Evolutionary conservation across 257 asterid species (phyloP).

Genomic region (Fraxinus americana): DNA sequence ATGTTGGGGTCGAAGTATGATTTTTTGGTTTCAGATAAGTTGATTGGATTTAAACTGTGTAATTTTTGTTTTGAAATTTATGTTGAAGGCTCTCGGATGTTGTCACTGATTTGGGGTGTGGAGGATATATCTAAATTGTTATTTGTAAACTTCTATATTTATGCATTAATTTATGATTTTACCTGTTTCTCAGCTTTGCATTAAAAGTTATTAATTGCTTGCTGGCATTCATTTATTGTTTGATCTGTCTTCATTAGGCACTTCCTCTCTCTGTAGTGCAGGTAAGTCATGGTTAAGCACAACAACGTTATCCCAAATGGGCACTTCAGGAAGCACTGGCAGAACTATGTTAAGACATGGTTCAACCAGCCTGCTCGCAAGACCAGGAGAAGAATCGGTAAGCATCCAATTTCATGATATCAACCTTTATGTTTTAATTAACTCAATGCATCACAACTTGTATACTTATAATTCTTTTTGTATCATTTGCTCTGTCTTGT

Average conservation of each 20-base stretch:
- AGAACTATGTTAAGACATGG: slow-evolving; percentile 76
- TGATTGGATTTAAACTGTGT: neutral
- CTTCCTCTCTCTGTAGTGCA: slow-evolving; percentile 16
- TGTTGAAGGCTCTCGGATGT: neutral
- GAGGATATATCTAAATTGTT: neutral
- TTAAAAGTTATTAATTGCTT: neutral
- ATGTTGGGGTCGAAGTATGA: neutral
- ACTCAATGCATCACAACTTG: neutral
- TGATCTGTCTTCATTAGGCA: neutral
- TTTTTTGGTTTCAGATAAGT: neutral
- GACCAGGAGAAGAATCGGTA: slow-evolving; percentile 72
- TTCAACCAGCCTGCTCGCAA: slow-evolving; percentile 86
- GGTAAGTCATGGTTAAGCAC: slow-evolving; percentile 73
- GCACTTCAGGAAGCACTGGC: slow-evolving; percentile 87
- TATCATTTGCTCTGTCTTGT: too few relatives aligned
- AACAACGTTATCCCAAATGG: slow-evolving; percentile 78
- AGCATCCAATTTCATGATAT: neutral
- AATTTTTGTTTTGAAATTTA: neutral
- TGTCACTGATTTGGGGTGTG: neutral
- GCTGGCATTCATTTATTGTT: neutral
- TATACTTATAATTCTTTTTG: neutral
- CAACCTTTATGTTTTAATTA: neutral
- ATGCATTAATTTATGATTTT: neutral
- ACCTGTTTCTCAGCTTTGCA: neutral
- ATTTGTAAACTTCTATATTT: neutral